phyloP scores from a whole-genome alignment of 495 filamentous ascomycete species.

The Penicillium nucicola region DNA sequence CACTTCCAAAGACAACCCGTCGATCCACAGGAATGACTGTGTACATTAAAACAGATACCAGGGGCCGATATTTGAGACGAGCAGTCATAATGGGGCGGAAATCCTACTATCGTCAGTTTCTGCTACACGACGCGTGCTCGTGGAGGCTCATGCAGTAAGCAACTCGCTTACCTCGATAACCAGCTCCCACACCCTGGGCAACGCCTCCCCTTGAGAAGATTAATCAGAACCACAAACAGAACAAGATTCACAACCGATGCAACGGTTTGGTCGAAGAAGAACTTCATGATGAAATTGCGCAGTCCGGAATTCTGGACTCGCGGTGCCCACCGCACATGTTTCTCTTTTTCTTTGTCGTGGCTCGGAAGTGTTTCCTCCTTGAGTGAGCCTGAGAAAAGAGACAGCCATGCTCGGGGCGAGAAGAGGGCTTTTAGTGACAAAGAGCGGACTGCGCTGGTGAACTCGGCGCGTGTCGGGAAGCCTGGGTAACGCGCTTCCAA shows the following conservation, averaged over 20 bases:
- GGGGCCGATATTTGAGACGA: constrained; percentile 78
- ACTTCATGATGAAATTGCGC: constrained; percentile 74
- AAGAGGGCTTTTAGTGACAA: constrained; percentile 12
- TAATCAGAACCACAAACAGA: constrained; percentile 63
- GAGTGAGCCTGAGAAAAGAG: constrained; percentile 28
- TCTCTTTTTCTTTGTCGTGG: constrained; percentile 51
- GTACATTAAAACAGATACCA: constrained; percentile 78
- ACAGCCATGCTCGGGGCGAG: constrained; percentile 40
- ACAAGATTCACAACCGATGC: constrained; percentile 75
- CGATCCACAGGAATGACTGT: constrained; percentile 73
- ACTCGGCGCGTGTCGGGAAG: constrained; percentile 27
- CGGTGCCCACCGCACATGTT: constrained; percentile 29
- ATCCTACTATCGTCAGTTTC: constrained; percentile 38
- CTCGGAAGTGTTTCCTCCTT: constrained; percentile 33
- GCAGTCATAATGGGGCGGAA: constrained; percentile 70
- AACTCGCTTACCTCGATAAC: constrained; percentile 34
- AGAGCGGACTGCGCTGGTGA: constrained; percentile 12
- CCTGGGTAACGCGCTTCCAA: constrained; percentile 56
- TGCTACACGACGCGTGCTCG: background rate
- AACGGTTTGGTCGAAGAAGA: constrained; percentile 76
- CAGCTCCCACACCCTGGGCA: constrained; percentile 25
- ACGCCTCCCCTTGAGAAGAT: constrained; percentile 43
- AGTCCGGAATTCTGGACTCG: constrained; percentile 32
- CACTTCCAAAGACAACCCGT: constrained; percentile 71
- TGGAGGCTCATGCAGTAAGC: background rate